phyloP scores from a whole-genome alignment of 2,329 filamentous ascomycete species.

The Calycina marina region DNA sequence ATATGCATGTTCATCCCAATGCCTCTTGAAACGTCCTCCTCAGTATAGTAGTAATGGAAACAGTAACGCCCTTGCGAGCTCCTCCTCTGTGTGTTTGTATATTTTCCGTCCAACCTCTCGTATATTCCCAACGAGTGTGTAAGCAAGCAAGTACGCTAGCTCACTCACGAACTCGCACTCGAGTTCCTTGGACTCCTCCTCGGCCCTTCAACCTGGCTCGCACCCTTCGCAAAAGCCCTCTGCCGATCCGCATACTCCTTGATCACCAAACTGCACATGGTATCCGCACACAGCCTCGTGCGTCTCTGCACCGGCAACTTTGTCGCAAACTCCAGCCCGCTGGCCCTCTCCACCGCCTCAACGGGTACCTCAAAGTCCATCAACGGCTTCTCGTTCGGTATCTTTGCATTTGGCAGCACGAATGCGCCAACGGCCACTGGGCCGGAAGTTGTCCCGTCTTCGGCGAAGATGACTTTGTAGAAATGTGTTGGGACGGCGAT shows the following conservation, averaged over 20 bases:
- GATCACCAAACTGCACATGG: constrained; percentile 70
- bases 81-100: constrained; percentile 1
- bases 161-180: constrained; percentile 6
- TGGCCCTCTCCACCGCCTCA: constrained; percentile 83
- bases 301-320: constrained; percentile 61
- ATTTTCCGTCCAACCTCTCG: no score
- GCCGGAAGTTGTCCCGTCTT: constrained; percentile 56
- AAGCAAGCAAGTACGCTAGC: no score
- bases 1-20: no score
- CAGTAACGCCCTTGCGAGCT: constrained; percentile 8
- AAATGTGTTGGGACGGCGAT: constrained; percentile 97
- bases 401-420: constrained; percentile 81
- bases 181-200: constrained; percentile 19
- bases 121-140: no score
- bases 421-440: constrained; percentile 87
- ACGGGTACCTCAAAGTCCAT: constrained; percentile 89
- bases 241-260: constrained; percentile 58
- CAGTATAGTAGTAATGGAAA: no score
- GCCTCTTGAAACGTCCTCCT: no score
- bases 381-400: constrained; percentile 76
- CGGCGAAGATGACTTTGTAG: constrained; percentile 96
- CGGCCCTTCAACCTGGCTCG: constrained; percentile 7
- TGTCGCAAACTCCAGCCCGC: constrained; percentile 77
- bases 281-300: constrained; percentile 71
- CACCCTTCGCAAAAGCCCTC: constrained; percentile 33